Evolutionary conservation across 257 asterid species (phyloP).

Genomic region (Solanum gracilifrons): DNA sequence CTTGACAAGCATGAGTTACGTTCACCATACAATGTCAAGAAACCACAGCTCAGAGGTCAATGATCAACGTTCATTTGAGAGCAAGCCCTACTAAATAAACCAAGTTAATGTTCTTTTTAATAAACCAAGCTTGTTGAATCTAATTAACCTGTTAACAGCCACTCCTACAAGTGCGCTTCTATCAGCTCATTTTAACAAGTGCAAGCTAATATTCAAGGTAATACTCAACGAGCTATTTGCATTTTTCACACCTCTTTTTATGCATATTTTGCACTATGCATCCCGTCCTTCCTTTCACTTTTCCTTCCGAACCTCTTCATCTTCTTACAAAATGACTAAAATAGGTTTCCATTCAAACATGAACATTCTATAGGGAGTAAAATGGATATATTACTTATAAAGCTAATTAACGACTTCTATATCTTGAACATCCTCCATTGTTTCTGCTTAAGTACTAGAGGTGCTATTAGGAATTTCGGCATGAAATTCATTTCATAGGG

Average conservation of each 20-base stretch:
- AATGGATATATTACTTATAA: background rate
- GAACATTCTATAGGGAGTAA: background rate
- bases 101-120: background rate
- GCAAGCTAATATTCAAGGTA: background rate
- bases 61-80: background rate
- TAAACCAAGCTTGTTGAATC: background rate
- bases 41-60: background rate
- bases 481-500: background rate
- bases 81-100: background rate
- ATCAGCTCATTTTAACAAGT: background rate
- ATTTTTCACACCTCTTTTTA: background rate
- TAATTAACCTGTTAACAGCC: background rate
- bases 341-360: background rate
- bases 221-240: background rate
- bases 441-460: background rate
- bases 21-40: background rate
- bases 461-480: background rate
- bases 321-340: background rate
- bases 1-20: background rate
- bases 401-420: background rate
- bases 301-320: background rate
- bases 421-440: background rate
- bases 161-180: background rate
- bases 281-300: background rate
- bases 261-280: background rate